Evolutionary conservation across 1,284 basidiomycete species (phyloP), one percentile per base, ranked within the genome.

Genomic region (Naganishia cerealis): DNA sequence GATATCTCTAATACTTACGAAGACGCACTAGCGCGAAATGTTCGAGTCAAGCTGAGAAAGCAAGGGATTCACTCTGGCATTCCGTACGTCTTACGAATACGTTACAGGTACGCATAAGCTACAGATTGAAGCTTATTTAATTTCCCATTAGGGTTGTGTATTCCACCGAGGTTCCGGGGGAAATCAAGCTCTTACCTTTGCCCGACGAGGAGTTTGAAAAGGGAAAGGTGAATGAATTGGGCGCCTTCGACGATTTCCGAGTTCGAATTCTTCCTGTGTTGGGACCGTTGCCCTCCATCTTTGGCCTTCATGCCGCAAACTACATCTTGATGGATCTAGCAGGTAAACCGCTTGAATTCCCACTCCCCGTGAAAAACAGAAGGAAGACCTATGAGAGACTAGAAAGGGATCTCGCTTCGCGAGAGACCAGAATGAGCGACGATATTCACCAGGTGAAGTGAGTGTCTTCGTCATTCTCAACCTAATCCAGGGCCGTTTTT

Each of bases 1-100:
- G 95, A 98, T 79, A 93, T 99, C 72, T 93, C 93, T 1, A 85
- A 85, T 70, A 99, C 96, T 0, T 86, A 91, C 58, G 96, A 99
- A 77, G 96, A 99, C 77, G 94, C 95, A 1, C 86, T 99, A 7
- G 94, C 94, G 16, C 88, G 95, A 62, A 86, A 90, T 15, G 94
- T 99, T 8, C 87, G 96, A 18, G 85, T 90, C 40, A 86, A 89
- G 63, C 84, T 98, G 66, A 87, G 92, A 38, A 78, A 86, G 10
- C 82, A 87, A 53, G 90, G 90, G 10, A 84, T 92, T 33, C 76
- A 84, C 0, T 86, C 85, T 48, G 90, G 90, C 18, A 92, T 94
- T 62, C 92, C 92, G 78, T 81, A 66, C 71, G 80, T 73, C 18
- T 13, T 3, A 33, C 12, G 16, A 12, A 21, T 46, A 33, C 29